Evolutionary conservation across 345 rosid species (phyloP), one percentile per base, ranked within the genome.

Genomic region (Gossypium sturtianum): DNA sequence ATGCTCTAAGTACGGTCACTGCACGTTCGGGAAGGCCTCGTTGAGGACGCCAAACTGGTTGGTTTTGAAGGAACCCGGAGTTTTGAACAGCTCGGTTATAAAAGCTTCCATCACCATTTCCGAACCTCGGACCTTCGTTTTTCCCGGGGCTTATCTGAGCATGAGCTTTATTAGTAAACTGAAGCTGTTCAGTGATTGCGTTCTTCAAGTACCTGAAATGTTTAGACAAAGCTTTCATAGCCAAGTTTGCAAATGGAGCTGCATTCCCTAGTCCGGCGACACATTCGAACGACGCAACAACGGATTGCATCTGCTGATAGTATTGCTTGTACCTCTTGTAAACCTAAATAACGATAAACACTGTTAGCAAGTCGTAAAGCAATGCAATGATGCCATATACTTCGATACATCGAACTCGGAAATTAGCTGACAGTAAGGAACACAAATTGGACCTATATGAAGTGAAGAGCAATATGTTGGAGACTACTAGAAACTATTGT

Each of bases 11-110:
- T 58, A 92, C 94, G 0, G 92, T 83, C 41, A 92, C 97, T 5
- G 96, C 94, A 53, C 90, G 94, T 80, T 92, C 97, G 17, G 97
- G 97, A 66, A 92, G 88, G 65, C 97, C 97, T 60, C 97, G 83
- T 58, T 92, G 97, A 3, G 97, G 91, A 66, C 97, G 87, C 98
- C 97, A 93, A 5, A 93, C 93, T 59, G 97, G 90, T 72, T 91
- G 94, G 73, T 89, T 86, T 44, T 87, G 90, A 41, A 81, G 73
- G 56, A 83, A 86, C 59, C 83, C 86, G 0, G 88, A 76, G 66
- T 75, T 83, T 16, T 74, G 77, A 44, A 82, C 78, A 51, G 80
- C 78, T 62, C 79, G 89, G 80, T 80, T 72, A 75, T 80, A 72
- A 68, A 81, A 76, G 54, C 78, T 74, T 51, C 86, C 84, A 56